Base-by-base conservation (phyloP, 2,329 filamentous ascomycete genomes). In the Botrytis aclada region DNA sequence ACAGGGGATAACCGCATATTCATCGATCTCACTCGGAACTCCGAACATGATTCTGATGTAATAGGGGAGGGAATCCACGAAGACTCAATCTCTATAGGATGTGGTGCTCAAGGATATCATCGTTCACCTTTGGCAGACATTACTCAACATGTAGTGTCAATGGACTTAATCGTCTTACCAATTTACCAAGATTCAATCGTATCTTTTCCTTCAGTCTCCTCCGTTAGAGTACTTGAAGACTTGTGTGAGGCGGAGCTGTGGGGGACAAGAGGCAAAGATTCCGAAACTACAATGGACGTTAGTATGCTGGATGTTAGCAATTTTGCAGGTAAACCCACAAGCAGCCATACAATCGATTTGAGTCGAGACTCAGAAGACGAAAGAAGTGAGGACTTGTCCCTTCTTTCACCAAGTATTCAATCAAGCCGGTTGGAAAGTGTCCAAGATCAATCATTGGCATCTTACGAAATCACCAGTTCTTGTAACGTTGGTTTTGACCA, bases 21-120 rank as follows among this genome's bases (percentile, higher is more conserved):
- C 56, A 70, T 70, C 34, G 67, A 62, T 61, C 56, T 62, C 16
- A 51, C 56, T 70, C 56, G 45, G 37, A 41, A 29, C 37, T 70
- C 41, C 6, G 39, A 70, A 29, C 22, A 45, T 32, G n/a, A 32
- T 62, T 34, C 32, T 25, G 32, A n/a, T 29, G 41, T 18, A 14
- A 4, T 9, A 66, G n/a, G 22, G 47, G 41, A 39, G 12, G 16
- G 16, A 39, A 1, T 4, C 12, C 8, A 3, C 29, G 22, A 37
- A n/a, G 7, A n/a, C 14, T 12, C 6, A 18, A 32, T 47, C 12
- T 34, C 29, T 47, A 7, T 47, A n/a, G 62, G 20, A 43, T 10
- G 9, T 3, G 10, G 18, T 34, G 20, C 34, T 45, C 54, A 34
- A 56, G 37, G 4, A 61, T 51, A 47, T 66, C 45, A 14, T 39